phyloP scores from a whole-genome alignment of 192 early-diverging fungal species.

The Funneliformis geosporum region DNA sequence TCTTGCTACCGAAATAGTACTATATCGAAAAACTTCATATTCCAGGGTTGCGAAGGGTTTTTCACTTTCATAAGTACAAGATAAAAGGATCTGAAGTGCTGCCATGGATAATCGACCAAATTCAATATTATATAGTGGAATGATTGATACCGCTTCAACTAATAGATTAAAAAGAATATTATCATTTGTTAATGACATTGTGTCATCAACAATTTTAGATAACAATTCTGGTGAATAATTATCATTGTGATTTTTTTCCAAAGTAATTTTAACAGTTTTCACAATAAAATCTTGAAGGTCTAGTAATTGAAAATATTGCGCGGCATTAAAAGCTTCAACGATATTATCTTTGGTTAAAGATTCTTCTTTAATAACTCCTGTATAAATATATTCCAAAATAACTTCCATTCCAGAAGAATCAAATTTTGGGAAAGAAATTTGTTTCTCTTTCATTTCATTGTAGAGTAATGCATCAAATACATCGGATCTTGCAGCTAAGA shows the following conservation, averaged over 20 bases:
- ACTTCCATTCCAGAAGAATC: constrained; percentile 13
- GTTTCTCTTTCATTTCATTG: constrained; percentile 2
- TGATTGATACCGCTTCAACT: not conserved
- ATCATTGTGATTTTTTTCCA: not conserved
- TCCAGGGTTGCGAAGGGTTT: not conserved
- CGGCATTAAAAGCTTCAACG: not conserved
- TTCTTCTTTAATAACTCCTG: not conserved
- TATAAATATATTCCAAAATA: constrained; percentile 20
- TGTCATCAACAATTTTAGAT: not conserved
- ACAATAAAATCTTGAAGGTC: constrained; percentile 12
- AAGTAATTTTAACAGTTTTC: not conserved
- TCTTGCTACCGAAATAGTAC: not conserved
- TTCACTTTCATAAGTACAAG: not conserved
- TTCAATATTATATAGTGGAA: not conserved
- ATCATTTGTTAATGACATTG: not conserved
- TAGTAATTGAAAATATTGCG: not conserved
- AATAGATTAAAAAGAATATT: constrained; percentile 16
- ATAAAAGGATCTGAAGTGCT: not conserved
- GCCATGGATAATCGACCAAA: not conserved
- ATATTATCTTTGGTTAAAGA: not conserved
- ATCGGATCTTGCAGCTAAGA: constrained; percentile 28
- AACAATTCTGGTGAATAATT: constrained; percentile 3
- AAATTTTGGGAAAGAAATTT: not conserved
- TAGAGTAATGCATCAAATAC: constrained; percentile 14
- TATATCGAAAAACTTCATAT: constrained; percentile 27